Evolutionary conservation across 176 grass and related monocot species (phyloP).

Genomic region (Metroxylon sagu): DNA sequence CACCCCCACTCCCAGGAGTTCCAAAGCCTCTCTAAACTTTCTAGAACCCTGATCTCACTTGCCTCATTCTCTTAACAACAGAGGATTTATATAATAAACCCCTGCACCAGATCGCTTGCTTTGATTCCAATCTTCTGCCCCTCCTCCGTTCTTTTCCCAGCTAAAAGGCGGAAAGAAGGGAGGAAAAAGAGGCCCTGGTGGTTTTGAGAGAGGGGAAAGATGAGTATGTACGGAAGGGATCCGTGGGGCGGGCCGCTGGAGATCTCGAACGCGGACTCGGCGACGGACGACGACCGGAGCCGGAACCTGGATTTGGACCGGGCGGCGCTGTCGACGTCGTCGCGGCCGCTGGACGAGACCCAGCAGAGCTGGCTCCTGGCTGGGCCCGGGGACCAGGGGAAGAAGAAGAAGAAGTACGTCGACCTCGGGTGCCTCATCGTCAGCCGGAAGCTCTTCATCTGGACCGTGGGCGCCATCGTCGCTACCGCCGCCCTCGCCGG

Average conservation of each 20-base stretch:
- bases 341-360: conserved; percentile 11
- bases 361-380: conserved; percentile 12
- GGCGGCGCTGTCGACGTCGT: conserved; percentile 10
- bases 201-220: neutral
- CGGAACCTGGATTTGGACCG: conserved; percentile 9
- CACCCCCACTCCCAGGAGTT: no score
- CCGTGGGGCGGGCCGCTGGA: conserved; percentile 16
- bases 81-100: neutral
- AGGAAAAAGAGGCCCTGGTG: neutral
- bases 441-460: conserved; percentile 10
- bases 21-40: no score
- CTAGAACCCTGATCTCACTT: no score
- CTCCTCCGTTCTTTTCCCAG: neutral
- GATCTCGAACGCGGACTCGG: conserved; percentile 9
- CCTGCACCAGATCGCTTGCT: neutral
- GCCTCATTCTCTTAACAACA: no score
- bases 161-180: neutral
- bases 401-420: conserved; percentile 14
- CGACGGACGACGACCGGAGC: conserved; percentile 10
- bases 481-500: neutral
- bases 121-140: neutral
- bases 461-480: conserved; percentile 5
- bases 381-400: neutral
- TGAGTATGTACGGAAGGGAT: conserved; percentile 9
- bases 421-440: conserved; percentile 11